Base-by-base conservation (phyloP, 2,329 filamentous ascomycete species). In the Monosporascus sp. region DNA sequence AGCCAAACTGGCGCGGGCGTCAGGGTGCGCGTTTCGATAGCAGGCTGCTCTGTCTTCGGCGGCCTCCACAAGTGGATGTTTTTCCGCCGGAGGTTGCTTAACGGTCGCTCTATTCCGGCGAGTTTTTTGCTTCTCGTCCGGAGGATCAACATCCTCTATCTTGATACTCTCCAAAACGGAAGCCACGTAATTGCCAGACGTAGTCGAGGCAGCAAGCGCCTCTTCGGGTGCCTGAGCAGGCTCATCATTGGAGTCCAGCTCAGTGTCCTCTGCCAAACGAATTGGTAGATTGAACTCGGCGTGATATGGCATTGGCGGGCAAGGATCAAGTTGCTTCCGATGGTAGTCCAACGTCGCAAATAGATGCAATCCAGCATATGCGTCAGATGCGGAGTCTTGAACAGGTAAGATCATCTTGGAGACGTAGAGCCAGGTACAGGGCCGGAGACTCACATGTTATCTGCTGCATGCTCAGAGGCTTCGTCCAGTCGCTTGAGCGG, bases 291-390 rank as follows among this genome's bases (percentile, higher is more conserved):
- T 77, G 5, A 85, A 73, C 64, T 95, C 91, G 3, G 81, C 84
- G 60, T 83, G 79, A 17, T 79, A 76, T 1, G 91, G 90, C 6
- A 81, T 75, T 3, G 88, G 87, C 5, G 92, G 92, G 2, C 73
- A 78, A 1, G 90, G 90, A 14, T 81, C 70, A 55, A 96, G 74
- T 6, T 74, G 72, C 60, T 81, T 75, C 17, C 92, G 79, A 61
- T 87, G 82, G 48, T 80, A 72, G 53, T 97, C 86, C 45, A 96
- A 73, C 1, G 80, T 77, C 54, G 89, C 76, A 63, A 83, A 96
- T 1, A 97, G 73, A 52, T 89, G 86, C 11, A 88, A 70, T 44
- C 85, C 82, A 54, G 88, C 90, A 65, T 96, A 97, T 0, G 90
- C 87, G 67, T 96, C 90, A 1, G 89, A 85, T 14, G 90, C 90